A percentile compares a stretch with the other conserved stretches of the same genome.
phyloP scores from a whole-genome alignment of 2,329 filamentous ascomycete genomes.

The Trichoderma harzianum region DNA sequence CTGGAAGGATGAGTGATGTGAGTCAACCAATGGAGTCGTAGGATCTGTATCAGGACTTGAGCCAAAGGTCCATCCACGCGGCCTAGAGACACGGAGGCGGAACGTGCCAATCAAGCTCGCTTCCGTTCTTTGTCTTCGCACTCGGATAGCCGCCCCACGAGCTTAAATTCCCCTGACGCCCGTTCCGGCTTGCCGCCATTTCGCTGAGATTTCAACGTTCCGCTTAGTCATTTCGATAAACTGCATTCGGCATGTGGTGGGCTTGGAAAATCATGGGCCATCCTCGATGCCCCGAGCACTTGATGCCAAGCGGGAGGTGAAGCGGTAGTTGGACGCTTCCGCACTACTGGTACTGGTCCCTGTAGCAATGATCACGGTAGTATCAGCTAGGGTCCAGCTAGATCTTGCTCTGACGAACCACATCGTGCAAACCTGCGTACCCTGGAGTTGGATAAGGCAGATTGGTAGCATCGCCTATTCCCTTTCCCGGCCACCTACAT shows the following conservation, averaged over 20 bases:
- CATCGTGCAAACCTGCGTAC: neutral
- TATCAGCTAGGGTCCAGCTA: neutral
- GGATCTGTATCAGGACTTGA: neutral
- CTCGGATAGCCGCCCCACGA: slow-evolving; percentile 10
- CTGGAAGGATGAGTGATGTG: neutral
- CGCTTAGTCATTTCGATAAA: neutral
- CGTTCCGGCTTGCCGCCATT: neutral
- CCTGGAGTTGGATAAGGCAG: neutral
- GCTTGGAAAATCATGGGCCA: neutral
- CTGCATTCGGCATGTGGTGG: neutral
- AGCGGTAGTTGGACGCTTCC: neutral
- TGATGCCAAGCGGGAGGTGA: neutral
- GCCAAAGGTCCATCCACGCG: neutral
- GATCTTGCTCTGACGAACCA: neutral
- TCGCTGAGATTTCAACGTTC: neutral
- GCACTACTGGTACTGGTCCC: neutral
- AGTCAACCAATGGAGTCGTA: neutral
- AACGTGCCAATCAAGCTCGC: neutral
- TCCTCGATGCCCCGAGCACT: neutral
- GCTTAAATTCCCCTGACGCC: slow-evolving; percentile 16
- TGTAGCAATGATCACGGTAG: neutral
- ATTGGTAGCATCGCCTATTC: neutral
- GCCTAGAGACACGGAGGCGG: neutral
- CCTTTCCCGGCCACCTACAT: neutral
- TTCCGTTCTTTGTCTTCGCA: slow-evolving; percentile 2